Base-by-base conservation (phyloP, 805 yeast genomes). In the Metschnikowia vanudenii region DNA sequence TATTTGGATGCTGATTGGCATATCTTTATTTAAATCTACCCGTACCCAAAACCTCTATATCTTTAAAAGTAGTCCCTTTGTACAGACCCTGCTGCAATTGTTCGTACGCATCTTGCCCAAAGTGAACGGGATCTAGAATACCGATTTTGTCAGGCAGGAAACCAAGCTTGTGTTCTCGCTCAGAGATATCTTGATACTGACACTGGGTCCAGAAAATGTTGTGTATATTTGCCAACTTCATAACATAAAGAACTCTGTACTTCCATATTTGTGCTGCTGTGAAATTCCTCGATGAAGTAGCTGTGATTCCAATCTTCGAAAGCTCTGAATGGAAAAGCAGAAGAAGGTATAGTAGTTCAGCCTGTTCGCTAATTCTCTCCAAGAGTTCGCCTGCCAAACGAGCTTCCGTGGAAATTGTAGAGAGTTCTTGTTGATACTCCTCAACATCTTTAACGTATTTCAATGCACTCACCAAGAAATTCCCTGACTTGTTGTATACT, bases 131-230 rank as follows among this genome's bases (percentile, higher is more conserved):
- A 50, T 72, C 76, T 28, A 72, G 54, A 5, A 71, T 40, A 12
- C 77, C 77, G 14, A 72, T 49, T 31, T 61, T 50, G 13, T 48
- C 34, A 2, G 62, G 59, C 55, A 51, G 52, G 36, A 55, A 57
- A 8, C 58, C 56, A 22, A 72, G 50, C 36, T 37, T 38, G 51
- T 72, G 74, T 9, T 43, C 50, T 20, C 64, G 66, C 33, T 65
- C 56, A 13, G 73, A 61, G 5, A 71, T 56, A 26, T 67, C 64
- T 29, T 53, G 47, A 6, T 55, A 39, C 18, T 53, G 61, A 46
- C 74, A 68, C 41, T 60, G 55, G 5, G 64, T 70, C 75, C 76
- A 72, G 45, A 72, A 72, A 16, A 64, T 53, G 10, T 56, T 44
- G 47, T 72, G 72, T 13, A 72, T 47, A 9, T 49, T 49, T 1